Evolutionary conservation across 257 asterid genomes (phyloP), one percentile per base, ranked within the genome.

Genomic region (Solanum commersonii): DNA sequence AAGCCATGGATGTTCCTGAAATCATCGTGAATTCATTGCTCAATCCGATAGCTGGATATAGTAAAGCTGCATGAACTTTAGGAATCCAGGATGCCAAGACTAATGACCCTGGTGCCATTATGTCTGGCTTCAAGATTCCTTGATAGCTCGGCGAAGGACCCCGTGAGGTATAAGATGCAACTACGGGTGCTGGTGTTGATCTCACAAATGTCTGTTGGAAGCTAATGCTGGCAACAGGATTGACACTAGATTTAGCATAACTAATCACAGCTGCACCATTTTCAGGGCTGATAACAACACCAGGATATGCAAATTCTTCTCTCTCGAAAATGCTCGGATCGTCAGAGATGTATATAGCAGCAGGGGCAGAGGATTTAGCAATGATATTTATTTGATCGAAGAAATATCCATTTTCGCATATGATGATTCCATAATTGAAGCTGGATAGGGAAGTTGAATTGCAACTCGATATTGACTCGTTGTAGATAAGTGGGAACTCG

Each of bases 121-220:
- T 52, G 65, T 95, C 96, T 5, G 96, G 95, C 89, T 94, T 95
- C 89, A 92, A 42, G n/a, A 94, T 88, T 29, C 91, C 92, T 0
- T 90, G 94, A 40, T 85, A 94, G 92, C 90, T 90, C 4, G 87
- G 87, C 1, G 93, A 88, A 0, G 96, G 96, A 10, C 98, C 98
- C 65, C 94, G 72, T 1, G 93, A 92, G 1, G 95, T 65, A 29
- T 91, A 91, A 0, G 68, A 34, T 2, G 98, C 90, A 31, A 93
- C 92, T 1, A 90, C 92, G 2, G 96, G 98, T 16, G 95, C 94
- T 8, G 95, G 91, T 20, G 78, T 88, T 31, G 79, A 81, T 5
- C 98, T 95, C 1, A 94, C 16, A 8, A 91, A 15, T 6, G 98
- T 95, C 42, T 92, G 90, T 10, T 92, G 94, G 84, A 95, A 95